phyloP scores from a whole-genome alignment of 306 rosid species.

The Vigna radiata region DNA sequence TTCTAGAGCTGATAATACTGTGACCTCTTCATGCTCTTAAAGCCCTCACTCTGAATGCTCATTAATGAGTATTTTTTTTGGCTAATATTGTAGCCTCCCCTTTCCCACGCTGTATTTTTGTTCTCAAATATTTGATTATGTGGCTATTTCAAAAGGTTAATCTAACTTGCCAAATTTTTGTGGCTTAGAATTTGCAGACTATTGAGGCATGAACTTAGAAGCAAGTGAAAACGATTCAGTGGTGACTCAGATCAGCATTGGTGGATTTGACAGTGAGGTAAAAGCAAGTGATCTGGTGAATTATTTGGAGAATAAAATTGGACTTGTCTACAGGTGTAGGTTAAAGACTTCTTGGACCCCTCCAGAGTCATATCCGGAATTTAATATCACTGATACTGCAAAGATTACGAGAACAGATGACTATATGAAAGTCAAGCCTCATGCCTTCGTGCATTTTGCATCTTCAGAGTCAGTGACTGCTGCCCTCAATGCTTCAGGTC shows the following conservation, averaged over 20 bases:
- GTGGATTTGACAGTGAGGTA: constrained; percentile 69
- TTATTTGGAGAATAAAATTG: constrained; percentile 62
- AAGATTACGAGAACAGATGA: constrained; percentile 44
- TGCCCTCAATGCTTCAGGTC: constrained; percentile 57
- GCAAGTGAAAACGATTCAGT: constrained; percentile 49
- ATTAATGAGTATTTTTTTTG: background rate
- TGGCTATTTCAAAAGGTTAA: constrained; percentile 7
- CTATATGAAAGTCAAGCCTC: constrained; percentile 68
- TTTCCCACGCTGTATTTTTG: background rate
- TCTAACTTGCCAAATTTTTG: constrained; percentile 1
- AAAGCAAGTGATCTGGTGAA: constrained; percentile 60
- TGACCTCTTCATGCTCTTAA: constrained; percentile 13
- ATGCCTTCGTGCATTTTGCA: constrained; percentile 88
- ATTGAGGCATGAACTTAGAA: constrained; percentile 56
- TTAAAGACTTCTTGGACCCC: constrained; percentile 90
- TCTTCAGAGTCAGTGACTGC: constrained; percentile 51
- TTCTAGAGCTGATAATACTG: background rate
- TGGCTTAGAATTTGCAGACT: constrained; percentile 41
- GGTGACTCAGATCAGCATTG: constrained; percentile 80
- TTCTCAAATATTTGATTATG: constrained; percentile 20
- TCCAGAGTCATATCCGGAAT: constrained; percentile 71
- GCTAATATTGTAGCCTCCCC: constrained; percentile 4
- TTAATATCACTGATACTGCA: constrained; percentile 43
- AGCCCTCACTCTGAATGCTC: background rate
- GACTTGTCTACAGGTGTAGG: constrained; percentile 74